Conservation (phyloP, 169 alveolate genomes). For the Plasmodium inui region DNA sequence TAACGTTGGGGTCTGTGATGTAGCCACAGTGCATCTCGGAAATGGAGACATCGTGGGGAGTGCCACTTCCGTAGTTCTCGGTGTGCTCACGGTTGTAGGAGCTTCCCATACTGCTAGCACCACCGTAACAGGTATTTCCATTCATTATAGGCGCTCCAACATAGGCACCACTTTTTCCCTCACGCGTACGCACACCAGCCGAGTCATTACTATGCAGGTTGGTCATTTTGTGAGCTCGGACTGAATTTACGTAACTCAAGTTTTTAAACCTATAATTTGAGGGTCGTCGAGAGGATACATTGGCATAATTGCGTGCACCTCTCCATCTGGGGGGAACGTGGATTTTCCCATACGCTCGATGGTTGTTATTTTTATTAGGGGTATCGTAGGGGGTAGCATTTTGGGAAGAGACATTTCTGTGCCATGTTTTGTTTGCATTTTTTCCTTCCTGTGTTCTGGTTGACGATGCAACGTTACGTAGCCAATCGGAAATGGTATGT, state of each 20-base stretch:
- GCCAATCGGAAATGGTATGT: neutral
- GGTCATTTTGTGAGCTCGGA: neutral
- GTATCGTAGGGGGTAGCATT: neutral
- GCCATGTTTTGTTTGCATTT: neutral
- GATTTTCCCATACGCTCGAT: neutral
- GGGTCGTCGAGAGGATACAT: neutral
- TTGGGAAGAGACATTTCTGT: neutral
- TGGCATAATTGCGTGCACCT: neutral
- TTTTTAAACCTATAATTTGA: conserved; percentile 25
- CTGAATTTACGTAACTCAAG: conserved; percentile 11
- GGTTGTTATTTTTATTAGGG: neutral
- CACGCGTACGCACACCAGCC: neutral
- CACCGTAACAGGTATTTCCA: neutral
- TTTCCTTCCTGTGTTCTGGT: neutral
- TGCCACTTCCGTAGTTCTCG: neutral
- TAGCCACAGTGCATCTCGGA: neutral
- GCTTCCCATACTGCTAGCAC: neutral
- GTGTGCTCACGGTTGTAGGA: neutral
- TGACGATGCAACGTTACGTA: neutral
- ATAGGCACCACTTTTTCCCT: neutral
- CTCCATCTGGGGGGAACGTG: neutral
- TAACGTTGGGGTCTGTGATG: neutral
- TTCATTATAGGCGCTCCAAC: neutral
- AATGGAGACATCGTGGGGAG: neutral
- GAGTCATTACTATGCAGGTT: neutral